phyloP scores from a whole-genome alignment of 2,329 filamentous ascomycete species.

The Metarhizium robertsii region DNA sequence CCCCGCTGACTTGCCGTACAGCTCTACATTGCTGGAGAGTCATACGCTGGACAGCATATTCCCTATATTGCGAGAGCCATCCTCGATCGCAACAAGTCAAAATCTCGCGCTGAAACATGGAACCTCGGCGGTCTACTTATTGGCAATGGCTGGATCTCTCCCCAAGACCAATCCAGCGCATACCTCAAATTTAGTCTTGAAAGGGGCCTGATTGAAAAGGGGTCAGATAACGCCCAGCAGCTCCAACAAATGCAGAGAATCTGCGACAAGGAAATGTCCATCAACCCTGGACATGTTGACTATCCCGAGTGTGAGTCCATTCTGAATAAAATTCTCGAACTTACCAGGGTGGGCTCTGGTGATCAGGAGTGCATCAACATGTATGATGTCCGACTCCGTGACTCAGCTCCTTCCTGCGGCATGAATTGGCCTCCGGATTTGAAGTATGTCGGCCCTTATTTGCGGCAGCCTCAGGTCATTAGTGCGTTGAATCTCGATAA shows the following conservation, averaged over 20 bases:
- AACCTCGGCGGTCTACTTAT: conserved; percentile 79
- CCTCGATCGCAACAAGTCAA: conserved; percentile 71
- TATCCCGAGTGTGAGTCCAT: conserved; percentile 65
- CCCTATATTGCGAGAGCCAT: conserved; percentile 94
- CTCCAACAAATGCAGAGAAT: conserved; percentile 60
- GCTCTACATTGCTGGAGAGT: conserved; percentile 94
- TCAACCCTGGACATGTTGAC: conserved; percentile 47
- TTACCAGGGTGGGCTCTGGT: conserved; percentile 48
- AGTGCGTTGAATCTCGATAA: conserved; percentile 72
- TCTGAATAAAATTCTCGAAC: conserved; percentile 59
- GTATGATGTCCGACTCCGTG: conserved; percentile 87
- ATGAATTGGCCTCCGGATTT: conserved; percentile 98
- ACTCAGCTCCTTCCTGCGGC: conserved; percentile 75
- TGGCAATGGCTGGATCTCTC: conserved; percentile 96
- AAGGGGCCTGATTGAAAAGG: conserved; percentile 60
- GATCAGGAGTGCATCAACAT: conserved; percentile 73
- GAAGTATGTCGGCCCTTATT: conserved; percentile 66
- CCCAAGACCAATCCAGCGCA: conserved; percentile 77
- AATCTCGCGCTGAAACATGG: conserved; percentile 41
- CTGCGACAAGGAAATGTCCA: conserved; percentile 55
- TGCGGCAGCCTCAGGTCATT: conserved; percentile 71
- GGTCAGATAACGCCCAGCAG: conserved; percentile 50
- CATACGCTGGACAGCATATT: conserved; percentile 93
- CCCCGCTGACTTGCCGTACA: conserved; percentile 25
- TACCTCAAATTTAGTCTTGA: conserved; percentile 79